Percentiles rank a stretch among this genome's conserved stretches.
phyloP scores from a whole-genome alignment of 208 protist genomes.

The Acanthamoeba quina region DNA sequence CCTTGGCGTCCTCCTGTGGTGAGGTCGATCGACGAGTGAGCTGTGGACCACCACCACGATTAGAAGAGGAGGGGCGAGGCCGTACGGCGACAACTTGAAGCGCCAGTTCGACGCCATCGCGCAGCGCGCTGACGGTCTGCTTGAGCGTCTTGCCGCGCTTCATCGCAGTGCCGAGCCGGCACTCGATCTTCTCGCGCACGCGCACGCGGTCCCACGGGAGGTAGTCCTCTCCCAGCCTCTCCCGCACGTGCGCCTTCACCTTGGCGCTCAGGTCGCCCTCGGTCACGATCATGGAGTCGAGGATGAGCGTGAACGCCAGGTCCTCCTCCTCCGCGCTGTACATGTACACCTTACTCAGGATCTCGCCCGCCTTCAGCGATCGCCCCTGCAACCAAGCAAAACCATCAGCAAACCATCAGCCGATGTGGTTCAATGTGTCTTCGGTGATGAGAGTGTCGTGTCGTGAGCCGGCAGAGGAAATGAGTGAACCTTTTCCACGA shows the following conservation, averaged over 20 bases:
- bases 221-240: background rate
- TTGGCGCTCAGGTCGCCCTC: background rate
- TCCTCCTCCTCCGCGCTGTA: background rate
- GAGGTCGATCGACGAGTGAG: background rate
- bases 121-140: constrained; percentile 10
- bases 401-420: too few relatives aligned
- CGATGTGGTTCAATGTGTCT: too few relatives aligned
- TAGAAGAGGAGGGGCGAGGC: background rate
- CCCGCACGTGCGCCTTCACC: background rate
- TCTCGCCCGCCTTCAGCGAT: constrained; percentile 65
- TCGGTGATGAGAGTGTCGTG: background rate
- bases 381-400: background rate
- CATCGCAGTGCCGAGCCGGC: constrained; percentile 13
- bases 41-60: background rate
- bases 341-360: constrained; percentile 29
- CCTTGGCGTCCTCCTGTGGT: background rate
- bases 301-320: background rate
- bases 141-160: constrained; percentile 34
- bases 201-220: constrained; percentile 34
- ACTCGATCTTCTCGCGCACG: constrained; percentile 41
- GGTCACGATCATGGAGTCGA: constrained; percentile 16
- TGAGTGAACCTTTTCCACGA: constrained; percentile 24
- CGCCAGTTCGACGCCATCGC: constrained; percentile 50
- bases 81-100: constrained; percentile 18
- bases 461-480: background rate